Conservation (phyloP, 2,329 filamentous ascomycete genomes). For the Phyllosticta ampelicida region DNA sequence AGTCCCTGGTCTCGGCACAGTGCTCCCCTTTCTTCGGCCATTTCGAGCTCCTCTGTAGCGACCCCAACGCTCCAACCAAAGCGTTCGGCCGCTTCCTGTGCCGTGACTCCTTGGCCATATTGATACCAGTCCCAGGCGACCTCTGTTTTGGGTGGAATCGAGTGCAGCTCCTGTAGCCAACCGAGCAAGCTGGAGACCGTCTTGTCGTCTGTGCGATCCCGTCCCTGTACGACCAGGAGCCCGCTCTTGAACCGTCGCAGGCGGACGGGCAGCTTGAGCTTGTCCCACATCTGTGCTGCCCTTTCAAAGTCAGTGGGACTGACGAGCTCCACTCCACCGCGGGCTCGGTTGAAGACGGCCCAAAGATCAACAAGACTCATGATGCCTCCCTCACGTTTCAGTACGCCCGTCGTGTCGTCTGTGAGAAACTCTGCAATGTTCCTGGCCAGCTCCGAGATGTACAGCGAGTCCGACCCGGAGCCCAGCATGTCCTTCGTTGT, state of each 20-base stretch:
- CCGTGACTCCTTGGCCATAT: constrained; percentile 79
- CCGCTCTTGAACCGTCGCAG: constrained; percentile 85
- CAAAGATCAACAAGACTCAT: constrained; percentile 31
- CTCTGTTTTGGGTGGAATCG: constrained; percentile 52
- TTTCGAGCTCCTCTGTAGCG: constrained; percentile 87
- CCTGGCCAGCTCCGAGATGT: constrained; percentile 53
- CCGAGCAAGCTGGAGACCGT: constrained; percentile 65
- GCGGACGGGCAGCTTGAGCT: constrained; percentile 72
- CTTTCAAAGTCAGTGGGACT: constrained; percentile 87
- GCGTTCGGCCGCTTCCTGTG: constrained; percentile 74
- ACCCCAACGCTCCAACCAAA: constrained; percentile 98
- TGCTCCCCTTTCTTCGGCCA: constrained; percentile 85
- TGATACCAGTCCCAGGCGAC: constrained; percentile 63
- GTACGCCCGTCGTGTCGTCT: constrained; percentile 26
- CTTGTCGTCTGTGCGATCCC: constrained; percentile 81
- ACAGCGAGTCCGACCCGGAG: constrained; percentile 69
- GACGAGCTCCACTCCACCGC: constrained; percentile 88
- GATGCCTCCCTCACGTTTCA: constrained; percentile 28
- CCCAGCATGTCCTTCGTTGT: constrained; percentile 91
- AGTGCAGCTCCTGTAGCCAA: constrained; percentile 68
- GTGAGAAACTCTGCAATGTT: constrained; percentile 31
- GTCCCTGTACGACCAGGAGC: constrained; percentile 83
- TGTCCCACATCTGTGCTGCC: constrained; percentile 80
- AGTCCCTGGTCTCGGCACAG: constrained; percentile 86
- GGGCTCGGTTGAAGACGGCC: constrained; percentile 75